Evolutionary conservation across 352 stramenopile genomes (phyloP), one percentile per base, ranked within the genome.

Genomic region (Globisporangium yorkense): DNA sequence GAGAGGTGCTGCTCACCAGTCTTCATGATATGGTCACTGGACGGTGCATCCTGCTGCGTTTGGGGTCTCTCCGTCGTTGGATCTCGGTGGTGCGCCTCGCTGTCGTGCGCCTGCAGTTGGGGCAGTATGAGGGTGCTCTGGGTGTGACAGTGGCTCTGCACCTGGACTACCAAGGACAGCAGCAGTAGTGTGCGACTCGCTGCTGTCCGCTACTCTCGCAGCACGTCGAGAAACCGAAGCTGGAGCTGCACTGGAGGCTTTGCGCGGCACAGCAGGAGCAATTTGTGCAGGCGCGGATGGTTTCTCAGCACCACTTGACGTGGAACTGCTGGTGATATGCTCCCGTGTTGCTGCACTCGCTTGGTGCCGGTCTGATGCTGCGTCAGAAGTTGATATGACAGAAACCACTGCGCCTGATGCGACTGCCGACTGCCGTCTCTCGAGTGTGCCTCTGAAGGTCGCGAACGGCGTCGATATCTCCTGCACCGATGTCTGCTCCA

Each of bases 391-490:
- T 45, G 18, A 29, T 27, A 27, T 27, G 24, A 27, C 24, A 27
- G 24, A 27, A 27, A 27, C 24, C 24, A 27, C 24, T 12, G 10
- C 9, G 1, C 4, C 10, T 15, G 12, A 21, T 44, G 27, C 4
- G 1, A 3, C 18, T 16, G n/a, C 1, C 10, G 9, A 29, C 27
- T 49, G 8, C 1, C 47, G 56, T 6, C 4, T 37, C 54, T 75
- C 67, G 5, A 75, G 46, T 44, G 49, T 62, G 27, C 70, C 70
- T 62, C 46, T 49, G 59, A 78, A 78, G 21, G 21, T 52, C 37
- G 70, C 61, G 35, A 78, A 75, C 46, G 51, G 62, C 37, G 70
- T 63, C 29, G 56, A 59, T 20, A 78, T 45, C 44, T 75, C 51
- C 2, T 51, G 24, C 8, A 8, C 43, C 12, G 16, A n/a, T 8